Percentiles rank a stretch among this genome's conserved stretches.
Conservation (phyloP, 2,329 filamentous ascomycete genomes). For the Penicillium sclerotigenum region DNA sequence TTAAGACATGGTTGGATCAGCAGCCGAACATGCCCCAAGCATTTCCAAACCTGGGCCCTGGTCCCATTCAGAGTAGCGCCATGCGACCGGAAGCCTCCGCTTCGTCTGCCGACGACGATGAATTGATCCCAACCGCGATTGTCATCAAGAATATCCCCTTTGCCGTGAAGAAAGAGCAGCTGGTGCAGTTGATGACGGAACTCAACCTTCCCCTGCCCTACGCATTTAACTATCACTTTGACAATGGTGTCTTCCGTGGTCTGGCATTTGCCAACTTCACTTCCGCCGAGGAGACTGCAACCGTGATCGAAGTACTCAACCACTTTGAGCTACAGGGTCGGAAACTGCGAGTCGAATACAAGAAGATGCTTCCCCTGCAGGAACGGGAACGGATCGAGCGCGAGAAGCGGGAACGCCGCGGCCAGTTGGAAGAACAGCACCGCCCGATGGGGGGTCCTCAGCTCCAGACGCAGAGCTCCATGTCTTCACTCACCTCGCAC, state of each 20-base stretch:
- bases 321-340: conserved; percentile 92
- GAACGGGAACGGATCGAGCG: conserved; percentile 94
- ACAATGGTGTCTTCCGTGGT: conserved; percentile 93
- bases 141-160: conserved; percentile 99
- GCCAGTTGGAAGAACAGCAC: conserved; percentile 96
- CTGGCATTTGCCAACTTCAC: conserved; percentile 98
- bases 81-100: conserved; percentile 42
- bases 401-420: conserved; percentile 92
- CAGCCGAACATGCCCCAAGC: conserved; percentile 48
- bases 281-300: conserved; percentile 85
- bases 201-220: conserved; percentile 92
- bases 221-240: conserved; percentile 99
- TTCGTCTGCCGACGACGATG: conserved; percentile 57
- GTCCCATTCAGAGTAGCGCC: conserved; percentile 41
- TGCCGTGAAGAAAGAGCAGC: conserved; percentile 93
- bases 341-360: conserved; percentile 95
- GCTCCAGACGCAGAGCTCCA: conserved; percentile 79
- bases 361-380: conserved; percentile 96
- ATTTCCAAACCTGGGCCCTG: conserved; percentile 46
- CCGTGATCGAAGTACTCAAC: conserved; percentile 91
- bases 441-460: conserved; percentile 63
- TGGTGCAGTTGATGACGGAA: conserved; percentile 90
- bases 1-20: conserved; percentile 63
- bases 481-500: conserved; percentile 71
- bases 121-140: conserved; percentile 95